These are phyloP conservation scores for Aspergillus heteromorphus DNA, from an alignment of 495 filamentous ascomycete genomes.

Conservation along the genomic window DNA sequence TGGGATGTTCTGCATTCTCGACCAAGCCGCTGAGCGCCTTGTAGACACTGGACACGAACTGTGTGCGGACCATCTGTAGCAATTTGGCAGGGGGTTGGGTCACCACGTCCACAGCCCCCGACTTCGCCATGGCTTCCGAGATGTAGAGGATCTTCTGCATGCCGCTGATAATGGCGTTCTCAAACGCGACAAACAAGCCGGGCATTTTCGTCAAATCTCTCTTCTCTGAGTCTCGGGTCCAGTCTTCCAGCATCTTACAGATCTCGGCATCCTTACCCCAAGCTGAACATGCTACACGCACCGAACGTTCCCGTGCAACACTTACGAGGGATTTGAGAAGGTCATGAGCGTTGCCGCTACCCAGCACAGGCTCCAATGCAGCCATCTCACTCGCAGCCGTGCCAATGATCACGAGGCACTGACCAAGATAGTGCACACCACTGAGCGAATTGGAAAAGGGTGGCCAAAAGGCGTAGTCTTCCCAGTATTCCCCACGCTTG, in stretches of 20 bases:
- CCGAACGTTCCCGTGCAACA: slow-evolving; percentile 74
- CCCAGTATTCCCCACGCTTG: slow-evolving; percentile 73
- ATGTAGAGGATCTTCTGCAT: slow-evolving; percentile 96
- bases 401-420: slow-evolving; percentile 73
- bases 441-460: slow-evolving; percentile 86
- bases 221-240: slow-evolving; percentile 72
- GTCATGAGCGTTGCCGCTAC: slow-evolving; percentile 54
- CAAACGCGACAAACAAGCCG: slow-evolving; percentile 69
- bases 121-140: slow-evolving; percentile 68
- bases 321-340: slow-evolving; percentile 66
- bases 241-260: slow-evolving; percentile 85
- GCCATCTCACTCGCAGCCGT: slow-evolving; percentile 85
- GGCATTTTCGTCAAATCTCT: slow-evolving; percentile 90
- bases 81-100: slow-evolving; percentile 77
- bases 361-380: slow-evolving; percentile 56
- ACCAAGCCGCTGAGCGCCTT: slow-evolving; percentile 91
- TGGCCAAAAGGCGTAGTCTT: slow-evolving; percentile 96
- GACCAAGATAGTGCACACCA: slow-evolving; percentile 77
- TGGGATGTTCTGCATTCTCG: slow-evolving; percentile 78
- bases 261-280: slow-evolving; percentile 88
- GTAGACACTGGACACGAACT: slow-evolving; percentile 88
- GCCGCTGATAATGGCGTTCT: slow-evolving; percentile 66
- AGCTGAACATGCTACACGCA: slow-evolving; percentile 70
- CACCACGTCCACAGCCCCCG: slow-evolving; percentile 66
- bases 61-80: slow-evolving; percentile 74